These are phyloP conservation scores for Acorus calamus DNA, from an alignment of 106 monocot genomes.

Conservation along the genomic window DNA sequence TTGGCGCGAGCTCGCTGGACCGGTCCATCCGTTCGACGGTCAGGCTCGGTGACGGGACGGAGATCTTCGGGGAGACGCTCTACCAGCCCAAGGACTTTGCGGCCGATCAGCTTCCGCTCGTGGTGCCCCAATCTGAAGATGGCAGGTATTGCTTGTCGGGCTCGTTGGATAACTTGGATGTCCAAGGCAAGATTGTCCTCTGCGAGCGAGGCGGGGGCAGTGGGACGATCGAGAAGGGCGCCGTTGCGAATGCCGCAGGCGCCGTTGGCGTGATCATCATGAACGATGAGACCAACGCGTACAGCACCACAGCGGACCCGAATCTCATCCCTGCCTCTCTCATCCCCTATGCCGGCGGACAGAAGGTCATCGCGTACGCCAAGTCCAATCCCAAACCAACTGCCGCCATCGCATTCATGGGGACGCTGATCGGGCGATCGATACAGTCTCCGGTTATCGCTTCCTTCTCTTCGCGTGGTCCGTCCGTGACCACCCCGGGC, in stretches of 20 bases:
- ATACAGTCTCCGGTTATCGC: constrained; percentile 1
- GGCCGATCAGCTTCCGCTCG: not conserved
- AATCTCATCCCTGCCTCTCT: constrained; percentile 1
- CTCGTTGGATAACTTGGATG: not conserved
- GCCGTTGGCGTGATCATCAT: constrained; percentile 4
- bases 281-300: not conserved
- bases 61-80: constrained; percentile 4
- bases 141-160: not conserved
- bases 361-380: not conserved
- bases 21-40: constrained; percentile 7
- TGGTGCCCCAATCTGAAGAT: not conserved
- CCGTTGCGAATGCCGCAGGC: not conserved
- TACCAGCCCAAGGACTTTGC: constrained; percentile 5
- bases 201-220: not conserved
- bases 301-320: not conserved
- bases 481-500: not conserved
- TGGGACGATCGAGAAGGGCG: not conserved
- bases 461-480: constrained; percentile 3
- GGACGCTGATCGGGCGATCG: not conserved
- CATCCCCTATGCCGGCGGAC: not conserved
- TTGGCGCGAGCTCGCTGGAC: constrained; percentile 20
- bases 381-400: not conserved
- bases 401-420: constrained; percentile 4
- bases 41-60: constrained; percentile 8
- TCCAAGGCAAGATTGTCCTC: constrained; percentile 7